These are phyloP conservation scores for Amphichorda felina DNA, from an alignment of 2,329 filamentous ascomycete genomes.

Conservation along the genomic window DNA sequence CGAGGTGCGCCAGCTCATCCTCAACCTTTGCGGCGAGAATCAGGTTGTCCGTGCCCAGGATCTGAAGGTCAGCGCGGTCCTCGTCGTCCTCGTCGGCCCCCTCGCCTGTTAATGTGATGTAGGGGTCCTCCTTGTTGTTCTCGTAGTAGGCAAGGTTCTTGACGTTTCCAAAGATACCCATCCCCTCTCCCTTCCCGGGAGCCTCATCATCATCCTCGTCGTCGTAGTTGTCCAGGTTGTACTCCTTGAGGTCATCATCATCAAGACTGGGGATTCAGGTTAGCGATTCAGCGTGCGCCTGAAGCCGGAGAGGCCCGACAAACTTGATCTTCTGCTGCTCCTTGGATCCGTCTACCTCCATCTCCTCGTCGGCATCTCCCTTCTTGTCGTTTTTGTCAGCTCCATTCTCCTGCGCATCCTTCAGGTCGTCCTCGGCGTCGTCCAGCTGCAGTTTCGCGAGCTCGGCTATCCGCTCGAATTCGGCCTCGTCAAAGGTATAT, in stretches of 20 bases:
- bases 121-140: constrained; percentile 89
- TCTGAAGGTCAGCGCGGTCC: constrained; percentile 86
- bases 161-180: constrained; percentile 92
- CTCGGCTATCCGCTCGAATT: constrained; percentile 64
- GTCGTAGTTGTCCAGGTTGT: constrained; percentile 93
- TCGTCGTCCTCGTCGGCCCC: constrained; percentile 61
- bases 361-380: constrained; percentile 17
- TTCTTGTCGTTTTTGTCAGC: constrained; percentile 11
- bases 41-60: constrained; percentile 85
- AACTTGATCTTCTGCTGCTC: constrained; percentile 25
- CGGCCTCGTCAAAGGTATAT: constrained; percentile 63
- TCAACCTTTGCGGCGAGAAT: constrained; percentile 88
- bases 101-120: constrained; percentile 74
- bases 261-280: constrained; percentile 29
- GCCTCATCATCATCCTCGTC: constrained; percentile 57
- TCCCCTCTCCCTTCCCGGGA: constrained; percentile 47
- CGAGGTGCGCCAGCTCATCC: constrained; percentile 91
- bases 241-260: constrained; percentile 89
- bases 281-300: background rate
- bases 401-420: constrained; percentile 48
- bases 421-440: constrained; percentile 79
- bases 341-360: constrained; percentile 19
- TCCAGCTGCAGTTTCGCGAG: constrained; percentile 73
- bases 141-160: constrained; percentile 90
- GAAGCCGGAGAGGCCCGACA: constrained; percentile 3